Evolutionary conservation across 1,284 basidiomycete species (phyloP).

Genomic region (Tilletia horrida): DNA sequence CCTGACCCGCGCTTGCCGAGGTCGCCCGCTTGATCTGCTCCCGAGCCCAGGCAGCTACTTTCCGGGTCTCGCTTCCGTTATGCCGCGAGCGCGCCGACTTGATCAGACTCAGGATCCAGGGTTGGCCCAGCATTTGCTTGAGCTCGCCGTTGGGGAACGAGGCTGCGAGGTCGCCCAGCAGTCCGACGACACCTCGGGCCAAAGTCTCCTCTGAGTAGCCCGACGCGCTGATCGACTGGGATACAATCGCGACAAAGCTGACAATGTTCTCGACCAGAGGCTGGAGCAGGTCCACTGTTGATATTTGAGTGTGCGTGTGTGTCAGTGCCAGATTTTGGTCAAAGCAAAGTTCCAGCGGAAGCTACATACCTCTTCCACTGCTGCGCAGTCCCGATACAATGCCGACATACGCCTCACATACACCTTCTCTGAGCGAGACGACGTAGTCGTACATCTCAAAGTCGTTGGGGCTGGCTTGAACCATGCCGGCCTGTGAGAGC

Average conservation of each 20-base stretch:
- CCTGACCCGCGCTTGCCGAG: too few relatives aligned
- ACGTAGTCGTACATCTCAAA: conserved; percentile 91
- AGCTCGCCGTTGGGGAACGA: conserved; percentile 61
- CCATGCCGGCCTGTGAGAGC: conserved; percentile 79
- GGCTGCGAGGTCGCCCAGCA: conserved; percentile 85
- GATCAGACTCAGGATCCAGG: conserved; percentile 78
- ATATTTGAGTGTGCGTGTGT: not conserved
- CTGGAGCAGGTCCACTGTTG: conserved; percentile 64
- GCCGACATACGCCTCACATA: conserved; percentile 93
- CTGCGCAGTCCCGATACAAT: conserved; percentile 86
- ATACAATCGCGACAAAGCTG: conserved; percentile 74
- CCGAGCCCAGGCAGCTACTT: conserved; percentile 62
- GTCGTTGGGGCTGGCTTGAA: conserved; percentile 64
- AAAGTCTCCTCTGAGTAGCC: conserved; percentile 66
- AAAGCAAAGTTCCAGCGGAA: too few relatives aligned
- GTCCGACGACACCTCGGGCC: conserved; percentile 72
- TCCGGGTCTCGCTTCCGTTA: conserved; percentile 58
- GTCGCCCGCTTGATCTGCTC: conserved; percentile 56
- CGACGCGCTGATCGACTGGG: conserved; percentile 65
- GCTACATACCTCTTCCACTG: conserved; percentile 63
- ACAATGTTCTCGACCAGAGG: conserved; percentile 75
- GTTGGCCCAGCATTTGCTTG: conserved; percentile 71
- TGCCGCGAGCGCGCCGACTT: conserved; percentile 61
- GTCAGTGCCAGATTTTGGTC: conserved; percentile 56
- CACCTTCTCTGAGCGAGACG: conserved; percentile 82